Conservation (phyloP, 768 basidiomycete genomes). For the Tulasnella sp. region DNA sequence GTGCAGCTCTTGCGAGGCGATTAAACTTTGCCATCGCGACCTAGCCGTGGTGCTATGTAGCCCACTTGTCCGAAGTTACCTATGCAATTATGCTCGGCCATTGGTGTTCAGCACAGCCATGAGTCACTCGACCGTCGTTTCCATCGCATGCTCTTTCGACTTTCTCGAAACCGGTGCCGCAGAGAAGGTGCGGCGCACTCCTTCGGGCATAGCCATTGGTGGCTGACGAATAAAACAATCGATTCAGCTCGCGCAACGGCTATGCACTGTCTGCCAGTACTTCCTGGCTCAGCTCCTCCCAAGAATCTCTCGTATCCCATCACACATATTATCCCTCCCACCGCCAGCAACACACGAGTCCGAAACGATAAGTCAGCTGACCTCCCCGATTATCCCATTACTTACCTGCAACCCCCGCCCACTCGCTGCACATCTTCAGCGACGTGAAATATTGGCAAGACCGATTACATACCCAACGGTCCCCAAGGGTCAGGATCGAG, state of each 20-base stretch:
- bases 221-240: not conserved
- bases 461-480: constrained; percentile 85
- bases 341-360: constrained; percentile 15
- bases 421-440: constrained; percentile 55
- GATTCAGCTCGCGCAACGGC: constrained; percentile 24
- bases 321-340: constrained; percentile 24
- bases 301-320: constrained; percentile 31
- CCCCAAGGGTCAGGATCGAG: constrained; percentile 72
- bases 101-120: constrained; percentile 88
- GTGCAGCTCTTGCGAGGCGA: not conserved
- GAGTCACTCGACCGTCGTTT: constrained; percentile 63
- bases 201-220: not conserved
- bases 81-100: constrained; percentile 85
- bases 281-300: constrained; percentile 29
- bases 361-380: constrained; percentile 17
- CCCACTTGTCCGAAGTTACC: constrained; percentile 63
- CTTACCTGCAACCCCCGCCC: constrained; percentile 66
- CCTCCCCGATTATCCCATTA: constrained; percentile 78
- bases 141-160: constrained; percentile 70
- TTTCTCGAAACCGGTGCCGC: constrained; percentile 60
- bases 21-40: not conserved
- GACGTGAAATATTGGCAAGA: constrained; percentile 49
- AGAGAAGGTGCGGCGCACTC: constrained; percentile 36
- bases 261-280: constrained; percentile 25
- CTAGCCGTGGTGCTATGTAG: constrained; percentile 69